Conservation (phyloP, 495 filamentous ascomycete genomes). For the Trichoderma parareesei region DNA sequence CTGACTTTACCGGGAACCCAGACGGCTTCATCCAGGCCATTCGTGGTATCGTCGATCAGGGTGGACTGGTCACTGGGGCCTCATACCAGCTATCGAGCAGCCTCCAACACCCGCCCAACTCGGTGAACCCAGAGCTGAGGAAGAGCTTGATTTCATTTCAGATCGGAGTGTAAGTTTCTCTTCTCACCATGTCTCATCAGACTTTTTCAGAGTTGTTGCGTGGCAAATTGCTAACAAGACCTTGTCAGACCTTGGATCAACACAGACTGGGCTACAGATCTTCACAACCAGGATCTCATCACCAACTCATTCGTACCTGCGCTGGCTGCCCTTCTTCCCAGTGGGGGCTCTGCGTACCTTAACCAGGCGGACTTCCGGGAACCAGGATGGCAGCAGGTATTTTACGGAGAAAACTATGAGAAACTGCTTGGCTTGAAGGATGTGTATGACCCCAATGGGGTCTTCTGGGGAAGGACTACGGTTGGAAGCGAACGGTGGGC, state of each 20-base stretch:
- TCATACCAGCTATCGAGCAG: no score
- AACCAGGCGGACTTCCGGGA: conserved; percentile 42
- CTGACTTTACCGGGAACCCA: conserved; percentile 30
- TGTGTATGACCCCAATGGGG: conserved; percentile 40
- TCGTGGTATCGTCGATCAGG: no score
- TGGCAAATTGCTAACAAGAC: no score
- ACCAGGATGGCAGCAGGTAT: conserved; percentile 33
- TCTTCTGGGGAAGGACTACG: conserved; percentile 39
- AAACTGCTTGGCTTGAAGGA: conserved; percentile 32
- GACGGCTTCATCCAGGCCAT: conserved; percentile 16
- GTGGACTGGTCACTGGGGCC: no score
- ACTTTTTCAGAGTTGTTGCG: no score
- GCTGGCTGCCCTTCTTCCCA: conserved; percentile 35
- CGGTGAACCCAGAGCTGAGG: no score
- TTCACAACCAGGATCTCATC: conserved; percentile 10
- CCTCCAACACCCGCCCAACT: no score
- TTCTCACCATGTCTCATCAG: no score
- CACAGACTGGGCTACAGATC: background rate
- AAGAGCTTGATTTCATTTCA: no score
- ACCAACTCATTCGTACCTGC: conserved; percentile 23
- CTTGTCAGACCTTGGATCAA: no score
- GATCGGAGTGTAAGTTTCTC: no score
- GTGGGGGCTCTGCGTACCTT: conserved; percentile 32
- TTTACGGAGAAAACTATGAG: conserved; percentile 40
- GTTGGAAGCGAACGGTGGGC: conserved; percentile 44